A percentile compares a stretch with the other conserved stretches of the same genome.
phyloP scores from a whole-genome alignment of 805 yeast genomes.

The Maudiozyma saulgeensis region DNA sequence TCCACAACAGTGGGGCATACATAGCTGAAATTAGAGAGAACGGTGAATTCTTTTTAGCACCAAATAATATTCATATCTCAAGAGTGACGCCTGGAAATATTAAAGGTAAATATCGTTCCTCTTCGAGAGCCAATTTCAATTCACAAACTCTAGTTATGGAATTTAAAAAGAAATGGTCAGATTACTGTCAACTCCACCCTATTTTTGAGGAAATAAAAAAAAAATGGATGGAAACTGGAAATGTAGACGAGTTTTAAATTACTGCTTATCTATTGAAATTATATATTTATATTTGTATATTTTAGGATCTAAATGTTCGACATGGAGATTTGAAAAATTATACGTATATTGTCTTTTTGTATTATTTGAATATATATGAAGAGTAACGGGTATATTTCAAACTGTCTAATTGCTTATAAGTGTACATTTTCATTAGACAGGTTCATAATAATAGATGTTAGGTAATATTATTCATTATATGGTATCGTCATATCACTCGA shows the following conservation, averaged over 20 bases:
- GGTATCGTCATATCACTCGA: too few relatives aligned
- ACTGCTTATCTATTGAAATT: too few relatives aligned
- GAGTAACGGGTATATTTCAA: too few relatives aligned
- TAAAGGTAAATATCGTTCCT: constrained; percentile 24
- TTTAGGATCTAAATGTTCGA: too few relatives aligned
- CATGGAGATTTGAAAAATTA: too few relatives aligned
- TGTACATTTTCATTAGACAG: too few relatives aligned
- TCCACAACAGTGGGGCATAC: constrained; percentile 82
- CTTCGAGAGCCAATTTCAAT: constrained; percentile 38
- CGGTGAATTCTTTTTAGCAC: constrained; percentile 74
- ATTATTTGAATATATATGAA: too few relatives aligned
- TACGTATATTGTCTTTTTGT: too few relatives aligned
- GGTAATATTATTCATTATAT: too few relatives aligned
- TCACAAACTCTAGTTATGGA: constrained; percentile 66
- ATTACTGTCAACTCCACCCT: constrained; percentile 37
- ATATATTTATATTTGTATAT: too few relatives aligned
- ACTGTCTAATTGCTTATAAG: too few relatives aligned
- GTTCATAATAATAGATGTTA: too few relatives aligned
- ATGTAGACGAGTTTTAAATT: constrained; percentile 18
- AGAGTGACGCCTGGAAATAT: constrained; percentile 47
- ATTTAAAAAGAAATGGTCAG: constrained; percentile 54
- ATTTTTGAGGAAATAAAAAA: constrained; percentile 53
- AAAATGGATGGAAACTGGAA: constrained; percentile 33
- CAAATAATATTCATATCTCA: constrained; percentile 75
- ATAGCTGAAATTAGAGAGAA: constrained; percentile 77